Base-by-base conservation (phyloP, 768 basidiomycete species). In the Russula earlei region DNA sequence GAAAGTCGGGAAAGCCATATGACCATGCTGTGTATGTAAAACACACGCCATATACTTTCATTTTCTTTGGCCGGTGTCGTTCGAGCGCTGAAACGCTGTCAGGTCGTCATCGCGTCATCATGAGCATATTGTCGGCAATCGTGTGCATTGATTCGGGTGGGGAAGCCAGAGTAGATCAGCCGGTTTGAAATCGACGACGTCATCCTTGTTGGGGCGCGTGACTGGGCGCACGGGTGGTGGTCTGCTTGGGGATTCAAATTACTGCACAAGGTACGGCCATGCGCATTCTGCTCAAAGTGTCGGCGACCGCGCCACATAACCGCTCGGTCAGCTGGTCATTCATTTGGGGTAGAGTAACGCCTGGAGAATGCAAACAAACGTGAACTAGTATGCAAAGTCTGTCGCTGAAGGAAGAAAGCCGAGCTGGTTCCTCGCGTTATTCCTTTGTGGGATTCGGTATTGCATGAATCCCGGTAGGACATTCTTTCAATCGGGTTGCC, bases 181-280 rank as follows among this genome's bases (percentile, higher is more conserved):
- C 29, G 45, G 14, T 42, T 33, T 17, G 24, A 5, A 37, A 31
- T 22, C 24, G 36, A 49, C 51, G 41, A 58, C 56, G 56, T 58
- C 56, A 58, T 58, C 22, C 10, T 5, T n/a, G n/a, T 2, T 10
- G 29, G 7, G 29, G 10, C 29, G 29, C 29, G 29, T 31, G 29
- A 31, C 29, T 31, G 29, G 52, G 27, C 37, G 42, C 25, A 25
- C 38, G 45, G 22, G 15, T 11, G 25, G n/a, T 31, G 12, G 19
- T 40, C 52, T 38, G 33, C n/a, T 49, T 15, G 41, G 41, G 46
- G 20, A 19, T 53, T 34, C 20, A n/a, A 29, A 47, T 43, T 58
- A 20, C 56, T 20, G 14, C 31, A 15, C 51, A 41, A 22, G 45
- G 51, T 10, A 10, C 9, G 4, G 37, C 25, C 11, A 14, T 12